Conservation (phyloP, 108 stramenopile genomes). For the Skeletonema grethae region DNA sequence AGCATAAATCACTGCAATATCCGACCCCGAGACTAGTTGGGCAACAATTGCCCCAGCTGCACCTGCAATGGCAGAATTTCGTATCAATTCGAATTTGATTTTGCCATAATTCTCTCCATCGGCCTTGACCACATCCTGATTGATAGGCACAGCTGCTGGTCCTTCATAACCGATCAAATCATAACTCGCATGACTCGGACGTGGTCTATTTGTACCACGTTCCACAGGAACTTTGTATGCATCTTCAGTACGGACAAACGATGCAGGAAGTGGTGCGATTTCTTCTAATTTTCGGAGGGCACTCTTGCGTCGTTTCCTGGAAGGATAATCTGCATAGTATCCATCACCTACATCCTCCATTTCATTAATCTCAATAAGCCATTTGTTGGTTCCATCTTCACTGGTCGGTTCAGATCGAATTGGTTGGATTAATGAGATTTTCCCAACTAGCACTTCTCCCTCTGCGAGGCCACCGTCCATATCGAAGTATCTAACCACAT, state of each 20-base stretch:
- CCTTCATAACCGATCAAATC: constrained; percentile 68
- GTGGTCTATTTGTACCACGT: constrained; percentile 23
- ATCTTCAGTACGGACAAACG: constrained; percentile 73
- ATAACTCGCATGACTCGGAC: constrained; percentile 40
- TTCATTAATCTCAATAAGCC: constrained; percentile 71
- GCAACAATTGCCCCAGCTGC: constrained; percentile 56
- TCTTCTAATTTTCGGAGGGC: constrained; percentile 56
- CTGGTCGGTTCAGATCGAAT: constrained; percentile 8
- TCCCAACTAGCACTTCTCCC: constrained; percentile 79
- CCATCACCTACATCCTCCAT: constrained; percentile 84
- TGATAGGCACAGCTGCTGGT: constrained; percentile 49
- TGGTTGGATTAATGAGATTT: constrained; percentile 63
- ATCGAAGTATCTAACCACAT: constrained; percentile 82
- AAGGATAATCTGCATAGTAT: constrained; percentile 80
- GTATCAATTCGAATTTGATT: constrained; percentile 61
- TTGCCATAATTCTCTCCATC: constrained; percentile 57
- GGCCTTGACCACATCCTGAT: constrained; percentile 49
- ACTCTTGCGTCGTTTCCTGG: constrained; percentile 43
- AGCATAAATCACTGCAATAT: constrained; percentile 66
- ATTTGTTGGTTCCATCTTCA: constrained; percentile 37
- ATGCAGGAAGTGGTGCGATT: constrained; percentile 68
- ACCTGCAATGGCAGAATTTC: constrained; percentile 63
- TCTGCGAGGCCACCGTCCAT: constrained; percentile 72
- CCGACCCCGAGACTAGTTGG: constrained; percentile 52
- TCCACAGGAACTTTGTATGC: constrained; percentile 77